Evolutionary conservation across 2,329 filamentous ascomycete genomes (phyloP).

Genomic region (Fusarium transvaalense): DNA sequence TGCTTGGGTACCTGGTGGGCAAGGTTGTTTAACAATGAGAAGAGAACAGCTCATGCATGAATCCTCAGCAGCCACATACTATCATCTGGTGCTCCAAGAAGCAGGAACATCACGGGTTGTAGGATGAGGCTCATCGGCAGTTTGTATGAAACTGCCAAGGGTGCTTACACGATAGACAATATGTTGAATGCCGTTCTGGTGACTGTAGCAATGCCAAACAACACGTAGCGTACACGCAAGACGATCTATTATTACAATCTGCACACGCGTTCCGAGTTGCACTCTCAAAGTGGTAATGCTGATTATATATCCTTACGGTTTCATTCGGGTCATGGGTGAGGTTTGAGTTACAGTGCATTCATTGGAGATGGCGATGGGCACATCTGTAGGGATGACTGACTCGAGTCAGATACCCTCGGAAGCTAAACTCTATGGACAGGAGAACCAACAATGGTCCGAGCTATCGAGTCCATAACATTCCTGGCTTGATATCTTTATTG

Average conservation of each 20-base stretch:
- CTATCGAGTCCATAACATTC: too few relatives aligned
- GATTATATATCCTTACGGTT: not conserved
- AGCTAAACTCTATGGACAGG: not conserved
- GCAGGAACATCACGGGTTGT: not conserved
- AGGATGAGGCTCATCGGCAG: slow-evolving; percentile 2
- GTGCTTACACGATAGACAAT: not conserved
- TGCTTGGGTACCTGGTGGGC: not conserved
- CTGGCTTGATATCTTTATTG: not conserved
- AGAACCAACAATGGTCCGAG: not conserved
- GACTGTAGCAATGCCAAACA: not conserved
- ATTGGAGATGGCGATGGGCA: not conserved
- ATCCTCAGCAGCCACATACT: not conserved
- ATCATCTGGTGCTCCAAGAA: not conserved
- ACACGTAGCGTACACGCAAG: not conserved
- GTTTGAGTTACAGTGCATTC: not conserved
- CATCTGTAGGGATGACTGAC: slow-evolving; percentile 1
- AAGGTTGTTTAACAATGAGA: too few relatives aligned
- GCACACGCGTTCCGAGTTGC: not conserved
- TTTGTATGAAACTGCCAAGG: not conserved
- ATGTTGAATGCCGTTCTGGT: not conserved
- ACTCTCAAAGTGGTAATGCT: not conserved
- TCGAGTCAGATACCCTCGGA: slow-evolving; percentile 1
- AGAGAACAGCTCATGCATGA: not conserved
- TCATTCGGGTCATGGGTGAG: not conserved
- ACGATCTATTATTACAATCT: not conserved